Evolutionary conservation across 148 eudicot species (phyloP), one percentile per base, ranked within the genome.

Genomic region (Arbutus unedo): DNA sequence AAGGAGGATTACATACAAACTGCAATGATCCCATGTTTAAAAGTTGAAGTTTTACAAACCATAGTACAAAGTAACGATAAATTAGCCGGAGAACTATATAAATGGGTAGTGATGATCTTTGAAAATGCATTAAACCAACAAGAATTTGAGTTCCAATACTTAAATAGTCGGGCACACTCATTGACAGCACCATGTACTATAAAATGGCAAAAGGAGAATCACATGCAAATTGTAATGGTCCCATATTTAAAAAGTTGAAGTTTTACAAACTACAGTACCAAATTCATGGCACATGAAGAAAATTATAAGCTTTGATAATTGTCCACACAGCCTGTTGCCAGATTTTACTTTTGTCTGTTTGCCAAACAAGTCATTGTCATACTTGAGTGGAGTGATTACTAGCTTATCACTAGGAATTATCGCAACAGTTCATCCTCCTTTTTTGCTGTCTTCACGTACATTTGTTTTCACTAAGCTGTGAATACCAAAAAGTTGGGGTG

Each of bases 301-400:
- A 78, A 62, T 76, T 62, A 73, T 54, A 59, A 66, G 53, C 44
- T 51, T 25, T 43, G 62, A 23, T 38, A 5, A 47, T 83, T 78
- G 72, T 73, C 85, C 45, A 25, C 18, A 60, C 71, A 38, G 67
- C 78, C 71, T 70, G 78, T 72, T 44, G 59, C 71, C 84, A 82
- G 68, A 25, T 41, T 70, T 66, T 21, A 1, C 71, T 66, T 66
- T 66, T 25, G 71, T 66, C 4, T 66, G 41, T 66, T 25, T 25
- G 71, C 71, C 71, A 66, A 66, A 25, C 43, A 66, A 66, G 71
- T 25, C 71, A 23, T 23, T 66, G 71, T 66, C 71, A 25, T 10
- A 25, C 71, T 25, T 66, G 16, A 66, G 71, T 25, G 44, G 71
- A 66, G 71, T 25, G 10, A 25, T 66, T 66, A 31, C 71, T 25